Evolutionary conservation across 2,329 filamentous ascomycete genomes (phyloP), one percentile per base, ranked within the genome.

Genomic region (Epichloe brachyelytri): DNA sequence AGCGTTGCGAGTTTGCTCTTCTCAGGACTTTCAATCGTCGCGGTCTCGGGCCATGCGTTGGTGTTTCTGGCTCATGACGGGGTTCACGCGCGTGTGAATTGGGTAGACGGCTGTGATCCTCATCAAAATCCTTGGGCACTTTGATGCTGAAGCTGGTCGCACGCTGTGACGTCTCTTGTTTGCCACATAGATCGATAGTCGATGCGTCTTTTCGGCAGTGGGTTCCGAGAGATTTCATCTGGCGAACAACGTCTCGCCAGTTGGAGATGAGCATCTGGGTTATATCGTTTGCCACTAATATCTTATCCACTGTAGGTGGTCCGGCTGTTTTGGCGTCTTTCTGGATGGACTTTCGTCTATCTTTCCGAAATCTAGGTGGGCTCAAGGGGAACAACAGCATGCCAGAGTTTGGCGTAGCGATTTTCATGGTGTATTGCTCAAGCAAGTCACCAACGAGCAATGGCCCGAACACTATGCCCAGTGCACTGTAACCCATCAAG

Each of bases 401-500:
- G 0, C 73, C 74, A 3, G 67, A 59, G 3, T 63, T 60, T 2
- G 70, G 68, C n/a, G 67, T 60, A 3, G 67, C 69, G n/a, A 71
- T 44, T 49, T 68, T 74, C 66, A 71, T 72, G 19, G 65, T 69
- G 56, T 78, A 81, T 15, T 69, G 64, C 17, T 75, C 71, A 33
- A 82, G 65, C 15, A 79, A 61, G 43, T 83, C 75, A 2, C 81
- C 78, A 3, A 84, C 62, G 5, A 86, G 65, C 0, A 86, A 67
- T 1, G 82, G 82, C 0, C 81, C 82, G 61, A 86, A 85, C 2
- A 84, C 69, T 48, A 83, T 79, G 0, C 80, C 78, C 10, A 86
- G 66, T 2, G 80, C 73, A 48, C 68, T 71, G 58, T 83, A 85
- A 11, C 78, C 80, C 81, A 85, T 85, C 44, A 81, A 59, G 53